These are phyloP conservation scores for Agaricus subrufescens DNA, from an alignment of 768 basidiomycete genomes.

Conservation along the genomic window DNA sequence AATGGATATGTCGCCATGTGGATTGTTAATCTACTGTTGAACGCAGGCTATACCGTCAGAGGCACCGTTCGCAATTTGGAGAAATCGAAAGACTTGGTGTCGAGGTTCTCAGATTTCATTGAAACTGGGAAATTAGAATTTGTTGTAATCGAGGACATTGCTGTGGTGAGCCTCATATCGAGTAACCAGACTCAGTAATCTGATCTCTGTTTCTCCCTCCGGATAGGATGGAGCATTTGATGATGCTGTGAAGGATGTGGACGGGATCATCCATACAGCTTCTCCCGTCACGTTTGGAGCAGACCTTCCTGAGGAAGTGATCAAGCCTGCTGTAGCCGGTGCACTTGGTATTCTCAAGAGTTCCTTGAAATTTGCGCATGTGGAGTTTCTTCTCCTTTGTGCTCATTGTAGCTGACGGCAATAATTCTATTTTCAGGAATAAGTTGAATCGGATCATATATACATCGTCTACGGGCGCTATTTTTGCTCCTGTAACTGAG, in stretches of 20 bases:
- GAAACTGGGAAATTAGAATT: constrained; percentile 6
- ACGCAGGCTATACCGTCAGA: constrained; percentile 10
- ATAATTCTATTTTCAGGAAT: not conserved
- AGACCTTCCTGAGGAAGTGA: not conserved
- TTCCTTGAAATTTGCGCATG: not conserved
- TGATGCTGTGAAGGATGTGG: constrained; percentile 7
- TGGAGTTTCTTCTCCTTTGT: not conserved
- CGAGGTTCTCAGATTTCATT: constrained; percentile 1
- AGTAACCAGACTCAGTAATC: not conserved
- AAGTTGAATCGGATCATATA: constrained; percentile 6
- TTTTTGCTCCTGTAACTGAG: not conserved
- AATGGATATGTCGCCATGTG: constrained; percentile 12
- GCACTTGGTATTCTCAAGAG: constrained; percentile 7
- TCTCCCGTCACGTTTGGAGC: constrained; percentile 1
- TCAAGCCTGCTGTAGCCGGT: constrained; percentile 6
- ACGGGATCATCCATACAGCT: constrained; percentile 10
- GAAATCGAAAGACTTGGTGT: constrained; percentile 1
- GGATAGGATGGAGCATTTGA: constrained; percentile 10
- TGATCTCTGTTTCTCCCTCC: not conserved
- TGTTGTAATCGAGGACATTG: not conserved
- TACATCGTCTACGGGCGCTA: constrained; percentile 6
- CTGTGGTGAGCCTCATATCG: not conserved
- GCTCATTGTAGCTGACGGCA: not conserved
- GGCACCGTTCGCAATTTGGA: constrained; percentile 7
- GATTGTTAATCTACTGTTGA: constrained; percentile 9